Evolutionary conservation across 306 rosid species (phyloP), one percentile per base, ranked within the genome.

Genomic region (Quercus wislizeni): DNA sequence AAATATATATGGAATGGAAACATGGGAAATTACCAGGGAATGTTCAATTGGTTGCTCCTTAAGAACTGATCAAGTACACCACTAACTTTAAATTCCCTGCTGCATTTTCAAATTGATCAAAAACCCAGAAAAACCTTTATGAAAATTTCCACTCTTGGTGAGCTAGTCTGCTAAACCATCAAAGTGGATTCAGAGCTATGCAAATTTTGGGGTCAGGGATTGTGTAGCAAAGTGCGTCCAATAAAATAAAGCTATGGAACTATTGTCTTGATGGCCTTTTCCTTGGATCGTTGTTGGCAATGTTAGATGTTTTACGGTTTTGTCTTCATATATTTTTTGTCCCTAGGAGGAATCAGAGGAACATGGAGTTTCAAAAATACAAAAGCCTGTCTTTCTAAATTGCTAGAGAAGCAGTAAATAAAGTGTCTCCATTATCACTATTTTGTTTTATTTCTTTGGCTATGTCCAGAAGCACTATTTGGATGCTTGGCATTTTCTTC

Each of bases 301-400:
- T 46, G 51, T 14, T 73, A 81, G 20, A 6, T 68, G 82, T 76
- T 84, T 77, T 52, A 41, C 46, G 46, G 46, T 41, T 82, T 87
- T 82, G 91, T 86, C 86, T 69, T 64, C 82, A 88, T 77, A 75
- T 79, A 68, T 2, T 2, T 49, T 77, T 76, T 79, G 52, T 83
- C 55, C 11, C 59, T n/a, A 61, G 33, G 46, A 61, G 82, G 74
- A 74, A 76, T 43, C 68, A 72, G 81, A 76, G 70, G 88, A 85
- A 82, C 83, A 79, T 76, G 84, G 80, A 78, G 76, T 87, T 83
- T 85, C 69, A 68, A 55, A 73, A 59, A 77, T 61, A 69, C 82
- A 55, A 79, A 38, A 79, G 46, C 35, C 12, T 25, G 20, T 61
- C 54, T 54, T 21, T 55, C 12, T 14, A 58, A 20, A 57, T 64